phyloP scores from a whole-genome alignment of 2,329 filamentous ascomycete species.

The Venturia asperata region DNA sequence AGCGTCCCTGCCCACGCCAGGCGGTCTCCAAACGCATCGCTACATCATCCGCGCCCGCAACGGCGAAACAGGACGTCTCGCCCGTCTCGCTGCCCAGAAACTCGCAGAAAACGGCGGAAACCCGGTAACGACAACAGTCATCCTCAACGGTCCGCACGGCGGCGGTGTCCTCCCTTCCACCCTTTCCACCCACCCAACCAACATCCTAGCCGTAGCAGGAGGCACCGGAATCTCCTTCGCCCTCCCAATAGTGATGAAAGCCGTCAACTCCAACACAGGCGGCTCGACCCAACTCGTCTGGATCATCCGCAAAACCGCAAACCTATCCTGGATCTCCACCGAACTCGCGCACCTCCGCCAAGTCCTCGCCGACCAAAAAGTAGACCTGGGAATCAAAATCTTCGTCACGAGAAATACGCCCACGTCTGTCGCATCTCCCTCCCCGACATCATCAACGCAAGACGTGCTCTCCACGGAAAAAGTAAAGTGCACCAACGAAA shows the following conservation, averaged over 20 bases:
- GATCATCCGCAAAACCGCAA: conserved; percentile 29
- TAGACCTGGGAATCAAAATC: conserved; percentile 26
- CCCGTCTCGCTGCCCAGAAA: conserved; percentile 25
- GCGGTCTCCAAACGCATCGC: conserved; percentile 38
- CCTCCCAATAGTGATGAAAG: conserved; percentile 31
- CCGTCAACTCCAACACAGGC: conserved; percentile 26
- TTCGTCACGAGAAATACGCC: conserved; percentile 25
- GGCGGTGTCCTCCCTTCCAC: conserved; percentile 26
- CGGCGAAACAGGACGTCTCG: conserved; percentile 31
- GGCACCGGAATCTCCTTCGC: conserved; percentile 34
- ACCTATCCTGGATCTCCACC: conserved; percentile 32
- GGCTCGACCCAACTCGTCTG: conserved; percentile 31
- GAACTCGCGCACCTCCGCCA: conserved; percentile 27
- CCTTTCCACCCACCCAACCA: conserved; percentile 20
- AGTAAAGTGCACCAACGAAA: neutral
- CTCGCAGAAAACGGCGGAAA: conserved; percentile 24
- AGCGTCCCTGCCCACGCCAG: conserved; percentile 45
- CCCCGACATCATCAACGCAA: conserved; percentile 19
- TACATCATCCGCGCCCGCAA: conserved; percentile 33
- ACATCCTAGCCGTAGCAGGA: conserved; percentile 32
- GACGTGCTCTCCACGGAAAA: neutral
- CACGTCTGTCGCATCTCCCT: neutral
- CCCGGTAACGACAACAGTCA: conserved; percentile 25
- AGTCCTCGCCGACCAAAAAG: neutral
- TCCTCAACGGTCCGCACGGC: conserved; percentile 33